phyloP scores from a whole-genome alignment of 2,329 filamentous ascomycete genomes.

The Gliomastix tumulicola region DNA sequence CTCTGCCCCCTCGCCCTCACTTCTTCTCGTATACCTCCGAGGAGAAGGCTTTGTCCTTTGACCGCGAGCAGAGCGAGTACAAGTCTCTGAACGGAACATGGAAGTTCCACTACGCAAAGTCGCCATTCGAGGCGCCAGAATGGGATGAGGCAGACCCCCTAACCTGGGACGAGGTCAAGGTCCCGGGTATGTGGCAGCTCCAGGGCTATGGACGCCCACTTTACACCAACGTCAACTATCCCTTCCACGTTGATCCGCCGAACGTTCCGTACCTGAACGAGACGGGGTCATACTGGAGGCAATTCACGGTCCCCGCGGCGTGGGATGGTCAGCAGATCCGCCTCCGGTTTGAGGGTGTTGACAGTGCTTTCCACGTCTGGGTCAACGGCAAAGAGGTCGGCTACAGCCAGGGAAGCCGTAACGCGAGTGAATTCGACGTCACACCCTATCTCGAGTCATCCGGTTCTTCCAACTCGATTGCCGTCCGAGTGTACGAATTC shows the following conservation, averaged over 20 bases:
- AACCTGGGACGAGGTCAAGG: slow-evolving; percentile 45
- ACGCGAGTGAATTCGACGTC: slow-evolving; percentile 68
- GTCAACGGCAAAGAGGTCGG: slow-evolving; percentile 62
- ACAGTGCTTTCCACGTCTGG: slow-evolving; percentile 65
- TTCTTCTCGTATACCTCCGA: slow-evolving; percentile 45
- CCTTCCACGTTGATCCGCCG: slow-evolving; percentile 61
- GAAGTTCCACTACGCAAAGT: slow-evolving; percentile 24
- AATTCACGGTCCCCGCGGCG: slow-evolving; percentile 42
- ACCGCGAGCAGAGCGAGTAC: slow-evolving; percentile 23
- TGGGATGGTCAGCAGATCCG: slow-evolving; percentile 49
- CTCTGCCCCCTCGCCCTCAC: slow-evolving; percentile 44
- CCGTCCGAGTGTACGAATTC: slow-evolving; percentile 65
- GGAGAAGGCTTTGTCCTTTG: slow-evolving; percentile 36
- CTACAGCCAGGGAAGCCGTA: slow-evolving; percentile 66
- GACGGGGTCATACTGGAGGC: slow-evolving; percentile 53
- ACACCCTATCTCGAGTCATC: slow-evolving; percentile 37
- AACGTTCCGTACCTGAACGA: slow-evolving; percentile 57
- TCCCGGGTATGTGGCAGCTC: slow-evolving; percentile 61
- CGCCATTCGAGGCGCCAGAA: slow-evolving; percentile 15
- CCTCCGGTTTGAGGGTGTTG: slow-evolving; percentile 69
- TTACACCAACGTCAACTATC: slow-evolving; percentile 64
- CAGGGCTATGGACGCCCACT: slow-evolving; percentile 57
- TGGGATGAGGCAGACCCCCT: slow-evolving; percentile 7
- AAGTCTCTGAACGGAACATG: slow-evolving; percentile 35
- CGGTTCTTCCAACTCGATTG: slow-evolving; percentile 44